Conservation (phyloP, 495 filamentous ascomycete genomes). For the Aeminium ludgeri region DNA sequence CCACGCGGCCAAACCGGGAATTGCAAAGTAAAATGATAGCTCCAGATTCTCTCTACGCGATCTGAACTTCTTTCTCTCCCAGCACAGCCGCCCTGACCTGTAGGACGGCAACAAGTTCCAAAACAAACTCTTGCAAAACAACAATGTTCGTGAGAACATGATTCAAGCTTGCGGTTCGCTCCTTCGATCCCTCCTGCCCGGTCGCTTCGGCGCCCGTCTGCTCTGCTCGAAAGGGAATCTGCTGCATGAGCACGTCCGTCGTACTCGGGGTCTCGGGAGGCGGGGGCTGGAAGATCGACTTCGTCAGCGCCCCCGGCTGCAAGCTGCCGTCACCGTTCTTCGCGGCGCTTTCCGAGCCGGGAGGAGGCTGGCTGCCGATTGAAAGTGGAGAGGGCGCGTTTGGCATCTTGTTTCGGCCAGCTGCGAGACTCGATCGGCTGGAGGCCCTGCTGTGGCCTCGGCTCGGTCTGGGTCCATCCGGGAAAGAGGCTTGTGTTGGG, state of each 20-base stretch:
- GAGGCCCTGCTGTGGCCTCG: constrained; percentile 3
- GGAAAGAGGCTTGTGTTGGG: constrained; percentile 1
- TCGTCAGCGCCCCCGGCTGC: background rate
- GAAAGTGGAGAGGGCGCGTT: no score
- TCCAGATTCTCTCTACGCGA: constrained; percentile 26
- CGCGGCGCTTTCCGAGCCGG: background rate
- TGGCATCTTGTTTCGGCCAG: background rate
- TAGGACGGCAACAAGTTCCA: constrained; percentile 74
- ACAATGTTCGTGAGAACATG: constrained; percentile 74
- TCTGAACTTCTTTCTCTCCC: constrained; percentile 52
- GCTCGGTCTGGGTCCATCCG: background rate
- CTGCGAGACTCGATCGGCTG: constrained; percentile 2
- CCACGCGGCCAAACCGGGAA: no score
- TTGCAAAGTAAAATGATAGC: no score
- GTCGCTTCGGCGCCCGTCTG: background rate
- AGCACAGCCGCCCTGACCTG: constrained; percentile 77
- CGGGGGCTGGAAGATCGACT: constrained; percentile 10
- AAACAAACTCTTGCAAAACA: constrained; percentile 64
- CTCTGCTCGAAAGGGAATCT: constrained; percentile 3
- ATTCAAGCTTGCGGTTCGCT: constrained; percentile 40
- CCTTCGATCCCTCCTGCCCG: constrained; percentile 13
- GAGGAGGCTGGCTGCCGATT: background rate
- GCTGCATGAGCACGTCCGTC: constrained; percentile 12
- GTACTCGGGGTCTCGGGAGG: constrained; percentile 13
- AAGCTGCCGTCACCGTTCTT: no score